Evolutionary conservation across 495 filamentous ascomycete species (phyloP), one percentile per base, ranked within the genome.

Genomic region (Podospora australis): DNA sequence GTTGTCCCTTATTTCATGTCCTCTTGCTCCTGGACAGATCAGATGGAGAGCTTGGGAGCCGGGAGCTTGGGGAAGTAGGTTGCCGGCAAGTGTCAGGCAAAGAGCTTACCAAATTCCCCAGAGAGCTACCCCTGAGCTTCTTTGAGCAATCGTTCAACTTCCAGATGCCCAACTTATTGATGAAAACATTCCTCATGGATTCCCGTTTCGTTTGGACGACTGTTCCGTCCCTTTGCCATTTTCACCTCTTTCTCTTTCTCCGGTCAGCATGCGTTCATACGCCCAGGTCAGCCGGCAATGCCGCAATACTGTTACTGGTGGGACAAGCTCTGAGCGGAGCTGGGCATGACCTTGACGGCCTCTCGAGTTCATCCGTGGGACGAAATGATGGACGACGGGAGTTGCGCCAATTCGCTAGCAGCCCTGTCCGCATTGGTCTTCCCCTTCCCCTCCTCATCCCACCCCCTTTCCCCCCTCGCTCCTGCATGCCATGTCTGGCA

Each of bases 381-480:
- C 40, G 13, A 23, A n/a, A n/a, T n/a, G n/a, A n/a, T 16, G 34
- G 34, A 23, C 13, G 23, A 23, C 13, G 23, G 11, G n/a, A n/a
- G n/a, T 13, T 20, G 43, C 39, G 46, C 48, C 53, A 49, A 56
- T 56, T 56, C 48, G 53, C 44, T 29, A 25, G 34, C 44, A 44
- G 48, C 16, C 28, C 14, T 39, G 44, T 48, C 53, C 40, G 53
- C 53, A 51, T 45, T 32, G 51, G 39, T 43, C 34, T 22, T 32
- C 17, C 22, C 38, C 16, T 32, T 38, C 40, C 43, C 38, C 39
- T n/a, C n/a, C n/a, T n/a, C n/a, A n/a, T n/a, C n/a, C n/a, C n/a
- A n/a, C n/a, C n/a, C n/a, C n/a, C 34, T 16, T 30, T 30, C 13
- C 13, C 34, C 34, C 34, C 34, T 36, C 34, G 17, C n/a, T 36